phyloP scores from a whole-genome alignment of 306 rosid species.

The Cucurbita argyrosperma region DNA sequence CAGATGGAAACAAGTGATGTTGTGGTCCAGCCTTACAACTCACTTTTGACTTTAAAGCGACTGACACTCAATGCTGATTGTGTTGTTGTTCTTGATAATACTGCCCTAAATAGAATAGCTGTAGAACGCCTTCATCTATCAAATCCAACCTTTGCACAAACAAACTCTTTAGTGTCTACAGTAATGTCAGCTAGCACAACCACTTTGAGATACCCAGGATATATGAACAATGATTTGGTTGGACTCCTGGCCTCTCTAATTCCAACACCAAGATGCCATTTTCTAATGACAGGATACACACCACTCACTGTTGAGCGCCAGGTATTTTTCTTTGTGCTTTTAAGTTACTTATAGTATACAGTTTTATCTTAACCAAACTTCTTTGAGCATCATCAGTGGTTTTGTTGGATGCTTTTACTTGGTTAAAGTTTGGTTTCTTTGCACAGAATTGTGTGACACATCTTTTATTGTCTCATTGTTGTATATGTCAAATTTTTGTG shows the following conservation, averaged over 20 bases:
- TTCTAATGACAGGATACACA: slow-evolving; percentile 98
- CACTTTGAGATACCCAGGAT: slow-evolving; percentile 93
- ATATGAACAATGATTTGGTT: slow-evolving; percentile 98
- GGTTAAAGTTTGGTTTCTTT: slow-evolving; percentile 8
- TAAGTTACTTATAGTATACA: not conserved
- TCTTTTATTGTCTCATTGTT: not conserved
- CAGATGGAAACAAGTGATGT: slow-evolving; percentile 99
- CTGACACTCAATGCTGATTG: slow-evolving; percentile 95
- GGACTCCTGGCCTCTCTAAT: slow-evolving; percentile 96
- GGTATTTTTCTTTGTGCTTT: slow-evolving; percentile 25
- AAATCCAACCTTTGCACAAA: slow-evolving; percentile 95
- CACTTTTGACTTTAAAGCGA: slow-evolving; percentile 90
- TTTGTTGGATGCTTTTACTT: not conserved
- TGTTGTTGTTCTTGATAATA: slow-evolving; percentile 96
- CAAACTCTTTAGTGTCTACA: slow-evolving; percentile 92
- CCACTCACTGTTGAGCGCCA: slow-evolving; percentile 97
- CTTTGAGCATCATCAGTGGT: not conserved
- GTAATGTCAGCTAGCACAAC: slow-evolving; percentile 99
- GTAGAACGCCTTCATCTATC: slow-evolving; percentile 96
- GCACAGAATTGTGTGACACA: not conserved
- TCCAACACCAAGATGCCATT: slow-evolving; percentile 98
- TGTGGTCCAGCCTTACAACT: slow-evolving; percentile 98
- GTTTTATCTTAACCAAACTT: not conserved
- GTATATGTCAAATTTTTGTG: not conserved
- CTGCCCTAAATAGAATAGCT: slow-evolving; percentile 91